Base-by-base conservation (phyloP, 192 early-diverging fungal genomes). In the Coemansia furcata region DNA sequence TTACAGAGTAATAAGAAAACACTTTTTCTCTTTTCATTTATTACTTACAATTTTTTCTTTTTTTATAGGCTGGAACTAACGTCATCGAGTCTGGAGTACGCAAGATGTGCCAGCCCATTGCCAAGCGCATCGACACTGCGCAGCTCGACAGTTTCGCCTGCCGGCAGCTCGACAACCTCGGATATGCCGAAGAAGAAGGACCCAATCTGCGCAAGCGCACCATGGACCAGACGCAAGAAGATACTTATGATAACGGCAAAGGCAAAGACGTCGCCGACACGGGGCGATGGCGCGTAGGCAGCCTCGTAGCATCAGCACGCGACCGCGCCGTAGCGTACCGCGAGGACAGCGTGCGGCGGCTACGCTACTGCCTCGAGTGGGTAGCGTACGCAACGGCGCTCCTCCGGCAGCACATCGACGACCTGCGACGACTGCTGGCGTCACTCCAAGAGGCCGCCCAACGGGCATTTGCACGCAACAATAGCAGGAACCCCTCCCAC, bases 291-390 rank as follows among this genome's bases (percentile, higher is more conserved):
- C 52, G 63, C 7, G 77, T 80, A 1, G 77, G 63, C 17, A 68
- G 39, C 37, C 37, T 80, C 32, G 71, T 81, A n/a, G 78, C 68
- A 2, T 68, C 69, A 3, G 78, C 74, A 6, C 67, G 55, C 37
- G 73, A 81, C 54, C 71, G 91, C 6, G 91, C 89, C 5, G 85
- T 93, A 65, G 89, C 92, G 10, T 87, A 94, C 35, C 92, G 90
- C 64, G 94, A 95, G 65, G 94, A 98, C 73, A 90, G 91, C 68
- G 87, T 96, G 85, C 85, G 89, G 66, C 91, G 89, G 65, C 75
- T 98, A 44, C 86, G 89, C 49, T 98, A 96, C 76, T 98, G 96
- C 78, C 80, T 95, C 23, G 85, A 90, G 67, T 95, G 92, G 92
- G 75, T 97, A 3, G 85, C 90, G 83, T 95, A 95, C 63, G 94